phyloP scores from a whole-genome alignment of 495 filamentous ascomycete species.

The Hypoxylon rickii region DNA sequence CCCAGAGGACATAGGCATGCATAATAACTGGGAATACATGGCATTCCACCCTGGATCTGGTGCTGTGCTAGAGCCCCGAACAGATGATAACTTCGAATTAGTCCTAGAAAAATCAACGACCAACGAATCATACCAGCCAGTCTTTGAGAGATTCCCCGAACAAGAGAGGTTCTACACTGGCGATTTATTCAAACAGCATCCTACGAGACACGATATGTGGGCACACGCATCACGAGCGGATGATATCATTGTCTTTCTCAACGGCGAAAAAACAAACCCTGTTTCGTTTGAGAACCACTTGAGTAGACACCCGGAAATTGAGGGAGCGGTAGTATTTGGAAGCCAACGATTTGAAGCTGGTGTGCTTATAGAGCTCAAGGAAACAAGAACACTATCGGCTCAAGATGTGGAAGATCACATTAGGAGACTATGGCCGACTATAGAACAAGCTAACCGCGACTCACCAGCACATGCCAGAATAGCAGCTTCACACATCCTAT shows the following conservation, averaged over 20 bases:
- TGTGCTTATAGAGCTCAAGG: neutral
- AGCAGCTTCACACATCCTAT: neutral
- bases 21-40: neutral
- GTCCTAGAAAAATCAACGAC: constrained; percentile 17
- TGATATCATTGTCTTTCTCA: neutral
- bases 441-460: neutral
- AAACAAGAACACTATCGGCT: neutral
- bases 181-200: neutral
- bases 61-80: neutral
- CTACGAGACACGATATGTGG: neutral
- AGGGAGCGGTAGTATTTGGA: neutral
- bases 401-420: neutral
- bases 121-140: neutral
- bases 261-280: neutral
- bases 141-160: neutral
- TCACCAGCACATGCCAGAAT: neutral
- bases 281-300: neutral
- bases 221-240: neutral
- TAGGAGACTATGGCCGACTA: neutral
- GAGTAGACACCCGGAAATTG: neutral
- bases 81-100: neutral
- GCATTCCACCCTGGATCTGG: neutral
- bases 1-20: neutral
- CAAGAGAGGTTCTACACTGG: neutral
- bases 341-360: neutral